A percentile compares a stretch with the other conserved stretches of the same genome.
phyloP scores from a whole-genome alignment of 73 alveolate species.

The Paramecium octaurelia region DNA sequence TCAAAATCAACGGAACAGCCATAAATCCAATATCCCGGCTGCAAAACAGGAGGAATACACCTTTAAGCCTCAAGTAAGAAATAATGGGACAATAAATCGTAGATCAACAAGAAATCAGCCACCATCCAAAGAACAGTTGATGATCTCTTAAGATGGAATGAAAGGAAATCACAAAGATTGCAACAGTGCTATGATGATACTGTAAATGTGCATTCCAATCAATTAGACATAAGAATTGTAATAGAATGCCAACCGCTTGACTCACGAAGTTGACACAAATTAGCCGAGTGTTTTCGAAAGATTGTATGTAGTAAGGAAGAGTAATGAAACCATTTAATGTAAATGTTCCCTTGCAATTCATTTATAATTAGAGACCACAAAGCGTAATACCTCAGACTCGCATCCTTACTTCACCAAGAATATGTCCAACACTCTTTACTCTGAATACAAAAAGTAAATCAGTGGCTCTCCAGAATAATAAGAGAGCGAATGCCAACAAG shows the following conservation, averaged over 20 bases:
- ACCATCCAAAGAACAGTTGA: slow-evolving; percentile 28
- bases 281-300: slow-evolving; percentile 30
- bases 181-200: neutral
- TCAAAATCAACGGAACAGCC: neutral
- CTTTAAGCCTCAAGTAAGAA: neutral
- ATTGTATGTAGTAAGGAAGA: slow-evolving; percentile 29
- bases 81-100: neutral
- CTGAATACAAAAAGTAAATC: slow-evolving; percentile 3
- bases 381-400: slow-evolving; percentile 28
- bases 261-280: neutral
- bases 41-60: neutral
- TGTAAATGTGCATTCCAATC: neutral
- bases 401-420: slow-evolving; percentile 33
- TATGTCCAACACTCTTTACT: neutral
- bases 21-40: neutral
- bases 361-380: neutral
- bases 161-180: neutral
- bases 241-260: neutral
- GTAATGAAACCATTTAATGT: slow-evolving; percentile 30
- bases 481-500: neutral
- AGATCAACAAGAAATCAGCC: slow-evolving; percentile 33
- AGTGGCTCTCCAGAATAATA: neutral
- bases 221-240: neutral
- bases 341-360: neutral
- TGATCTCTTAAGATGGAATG: slow-evolving; percentile 41